A percentile compares a stretch with the other conserved stretches of the same genome.
Conservation (phyloP, 768 basidiomycete genomes). For the Russula dissimulans region DNA sequence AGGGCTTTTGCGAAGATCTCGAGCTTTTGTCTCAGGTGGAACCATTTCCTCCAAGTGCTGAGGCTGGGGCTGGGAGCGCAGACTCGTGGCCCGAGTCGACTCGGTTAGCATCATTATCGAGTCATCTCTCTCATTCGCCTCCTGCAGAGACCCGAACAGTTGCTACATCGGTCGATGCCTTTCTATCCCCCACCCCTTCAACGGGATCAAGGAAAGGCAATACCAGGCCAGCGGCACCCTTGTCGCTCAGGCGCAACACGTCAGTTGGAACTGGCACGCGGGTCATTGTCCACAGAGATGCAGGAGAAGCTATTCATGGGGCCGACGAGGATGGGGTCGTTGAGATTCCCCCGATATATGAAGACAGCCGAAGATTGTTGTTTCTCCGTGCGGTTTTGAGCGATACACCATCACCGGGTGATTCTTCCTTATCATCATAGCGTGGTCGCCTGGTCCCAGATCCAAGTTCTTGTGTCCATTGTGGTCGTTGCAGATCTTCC, state of each 20-base stretch:
- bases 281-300: constrained; percentile 53
- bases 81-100: no score
- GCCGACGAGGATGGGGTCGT: constrained; percentile 41
- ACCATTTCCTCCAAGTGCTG: not conserved
- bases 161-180: not conserved
- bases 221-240: not conserved
- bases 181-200: not conserved
- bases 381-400: not conserved
- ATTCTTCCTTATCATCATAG: not conserved
- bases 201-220: not conserved
- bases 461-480: no score
- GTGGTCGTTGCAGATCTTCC: no score
- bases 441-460: no score
- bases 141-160: not conserved
- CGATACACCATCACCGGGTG: not conserved
- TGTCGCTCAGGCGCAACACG: not conserved
- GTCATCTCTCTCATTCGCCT: no score
- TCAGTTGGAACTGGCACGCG: not conserved
- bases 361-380: constrained; percentile 35
- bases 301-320: constrained; percentile 39
- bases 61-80: no score
- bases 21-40: not conserved
- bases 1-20: not conserved
- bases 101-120: no score
- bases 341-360: constrained; percentile 72